Base-by-base conservation (phyloP, 2,329 filamentous ascomycete species). In the Cercospora beticola region DNA sequence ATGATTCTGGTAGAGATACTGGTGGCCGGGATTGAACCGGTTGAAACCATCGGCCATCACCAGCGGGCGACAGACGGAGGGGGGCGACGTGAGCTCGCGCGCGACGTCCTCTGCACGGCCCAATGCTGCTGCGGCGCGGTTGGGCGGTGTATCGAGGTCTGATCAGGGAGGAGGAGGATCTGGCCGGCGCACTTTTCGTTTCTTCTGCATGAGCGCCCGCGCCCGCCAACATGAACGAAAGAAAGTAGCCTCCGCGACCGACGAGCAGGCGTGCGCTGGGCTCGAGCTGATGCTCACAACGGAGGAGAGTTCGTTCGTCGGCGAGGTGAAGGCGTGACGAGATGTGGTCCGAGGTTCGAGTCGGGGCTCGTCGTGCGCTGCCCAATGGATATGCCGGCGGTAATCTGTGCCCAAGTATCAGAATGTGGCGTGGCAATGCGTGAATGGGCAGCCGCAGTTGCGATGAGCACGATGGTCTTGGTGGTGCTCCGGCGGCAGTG, bases 31-130 rank as follows among this genome's bases (percentile, higher is more conserved):
- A 83, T 86, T 81, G 83, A 88, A 88, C 81, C 84, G 84, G 82
- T 86, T 87, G 75, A 81, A 82, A 86, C 86, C 87, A 88, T 90
- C 87, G 83, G 89, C 88, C 87, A 90, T 89, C 84, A 87, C 89
- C 85, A 79, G 80, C 76, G 69, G 75, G 70, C 62, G 70, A 69
- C 59, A 62, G 64, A 46, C 57, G 49, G 57, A 65, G 57, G 54
- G 64, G 36, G 66, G 72, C 62, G 66, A 66, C 68, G 66, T 70
- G 56, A 33, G 59, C 63, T 66, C 60, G 49, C 65, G 57, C 59
- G 66, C 67, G 65, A 40, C 43, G 64, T 60, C 61, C 63, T 66
- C 65, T 52, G 68, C 63, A 28, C 59, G 64, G 58, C 63, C 56
- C 61, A 26, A 66, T 63, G 57, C 33, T 33, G 75, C 59, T 43